Conservation (phyloP, 108 stramenopile genomes). For the Fragilaria radians region DNA sequence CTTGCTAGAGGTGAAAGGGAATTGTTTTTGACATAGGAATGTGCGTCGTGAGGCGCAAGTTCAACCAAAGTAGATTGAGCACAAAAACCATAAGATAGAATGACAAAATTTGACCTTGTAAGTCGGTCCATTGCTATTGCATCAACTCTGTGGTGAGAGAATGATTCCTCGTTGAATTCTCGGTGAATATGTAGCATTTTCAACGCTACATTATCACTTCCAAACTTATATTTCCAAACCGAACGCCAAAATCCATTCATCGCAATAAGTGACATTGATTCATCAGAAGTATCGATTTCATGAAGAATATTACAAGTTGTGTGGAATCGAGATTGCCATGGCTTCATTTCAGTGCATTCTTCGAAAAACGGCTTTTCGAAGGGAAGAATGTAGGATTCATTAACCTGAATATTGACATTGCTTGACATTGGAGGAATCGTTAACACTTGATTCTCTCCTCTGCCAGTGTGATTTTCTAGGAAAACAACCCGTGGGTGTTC, state of each 20-base stretch:
- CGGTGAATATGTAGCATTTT: conserved; percentile 58
- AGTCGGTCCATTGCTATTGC: conserved; percentile 64
- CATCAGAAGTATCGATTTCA: conserved; percentile 26
- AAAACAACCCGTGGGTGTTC: too few species aligned
- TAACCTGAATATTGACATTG: too few species aligned
- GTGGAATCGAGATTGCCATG: conserved; percentile 47
- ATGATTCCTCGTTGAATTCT: conserved; percentile 49
- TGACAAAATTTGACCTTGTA: conserved; percentile 39
- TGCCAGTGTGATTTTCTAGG: too few species aligned
- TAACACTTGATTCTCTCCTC: too few species aligned
- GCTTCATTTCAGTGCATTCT: conserved; percentile 49
- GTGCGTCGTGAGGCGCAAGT: conserved; percentile 27
- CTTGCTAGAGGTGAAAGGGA: conserved; percentile 19
- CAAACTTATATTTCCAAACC: conserved; percentile 28
- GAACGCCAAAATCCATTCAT: conserved; percentile 40
- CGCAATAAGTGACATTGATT: conserved; percentile 14
- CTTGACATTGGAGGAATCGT: too few species aligned
- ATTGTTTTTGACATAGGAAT: conserved; percentile 24
- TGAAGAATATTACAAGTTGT: conserved; percentile 69
- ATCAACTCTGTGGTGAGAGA: conserved; percentile 49
- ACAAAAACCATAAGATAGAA: conserved; percentile 56
- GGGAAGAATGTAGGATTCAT: too few species aligned
- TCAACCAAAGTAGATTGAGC: conserved; percentile 55
- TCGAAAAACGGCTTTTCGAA: conserved; percentile 28
- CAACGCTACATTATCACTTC: conserved; percentile 27